A percentile compares a stretch with the other conserved stretches of the same genome.
Conservation (phyloP, 2,329 filamentous ascomycete species). For the Neodidymelliopsis sp. region DNA sequence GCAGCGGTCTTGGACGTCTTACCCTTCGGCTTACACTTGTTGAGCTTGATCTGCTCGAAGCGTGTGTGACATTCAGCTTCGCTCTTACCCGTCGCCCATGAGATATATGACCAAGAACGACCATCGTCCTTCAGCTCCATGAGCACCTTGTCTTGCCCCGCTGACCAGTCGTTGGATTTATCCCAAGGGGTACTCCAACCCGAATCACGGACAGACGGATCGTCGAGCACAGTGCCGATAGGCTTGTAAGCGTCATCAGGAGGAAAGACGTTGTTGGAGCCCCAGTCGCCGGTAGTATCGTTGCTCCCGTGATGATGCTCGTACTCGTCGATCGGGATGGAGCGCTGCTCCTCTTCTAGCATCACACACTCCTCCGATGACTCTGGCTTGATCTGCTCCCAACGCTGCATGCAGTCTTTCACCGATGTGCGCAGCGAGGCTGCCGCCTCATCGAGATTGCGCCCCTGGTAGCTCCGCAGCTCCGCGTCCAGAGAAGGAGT, state of each 20-base stretch:
- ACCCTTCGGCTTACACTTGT: not conserved
- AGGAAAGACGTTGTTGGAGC: no score
- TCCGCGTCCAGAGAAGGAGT: not conserved
- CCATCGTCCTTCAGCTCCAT: not conserved
- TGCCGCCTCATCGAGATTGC: not conserved
- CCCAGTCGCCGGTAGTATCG: no score
- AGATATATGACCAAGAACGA: not conserved
- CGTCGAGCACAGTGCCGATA: no score
- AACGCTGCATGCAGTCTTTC: not conserved
- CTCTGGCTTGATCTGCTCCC: not conserved
- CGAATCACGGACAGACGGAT: no score
- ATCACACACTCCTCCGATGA: no score
- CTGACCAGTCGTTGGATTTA: not conserved
- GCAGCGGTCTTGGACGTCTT: not conserved
- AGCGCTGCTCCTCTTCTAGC: no score
- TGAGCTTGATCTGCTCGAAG: constrained; percentile 5
- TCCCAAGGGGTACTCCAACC: no score
- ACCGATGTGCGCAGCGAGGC: not conserved
- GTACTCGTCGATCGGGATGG: no score
- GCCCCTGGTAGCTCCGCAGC: no score
- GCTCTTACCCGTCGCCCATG: not conserved
- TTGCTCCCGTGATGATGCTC: no score
- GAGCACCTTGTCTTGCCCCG: not conserved
- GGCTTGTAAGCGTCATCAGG: no score
- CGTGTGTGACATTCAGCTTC: not conserved